phyloP scores from a whole-genome alignment of 1,284 basidiomycete genomes.

The Porogramme epimiltina region DNA sequence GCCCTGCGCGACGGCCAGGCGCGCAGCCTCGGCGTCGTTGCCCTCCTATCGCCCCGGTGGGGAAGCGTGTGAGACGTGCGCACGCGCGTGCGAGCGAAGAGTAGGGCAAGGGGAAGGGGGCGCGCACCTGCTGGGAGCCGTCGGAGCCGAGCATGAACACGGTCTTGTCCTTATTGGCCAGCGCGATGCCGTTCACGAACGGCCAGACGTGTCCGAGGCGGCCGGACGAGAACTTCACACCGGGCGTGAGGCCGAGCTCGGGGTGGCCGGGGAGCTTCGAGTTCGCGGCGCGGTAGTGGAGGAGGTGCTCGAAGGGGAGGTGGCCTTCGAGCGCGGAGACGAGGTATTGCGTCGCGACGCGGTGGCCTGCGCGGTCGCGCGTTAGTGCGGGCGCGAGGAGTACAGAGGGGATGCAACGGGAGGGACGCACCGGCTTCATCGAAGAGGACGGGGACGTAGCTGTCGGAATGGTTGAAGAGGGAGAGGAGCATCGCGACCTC shows the following conservation, averaged over 20 bases:
- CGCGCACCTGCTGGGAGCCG: constrained; percentile 69
- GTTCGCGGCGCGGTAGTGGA: constrained; percentile 83
- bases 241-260: constrained; percentile 82
- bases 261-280: constrained; percentile 86
- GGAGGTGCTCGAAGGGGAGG: constrained; percentile 71
- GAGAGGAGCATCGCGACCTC: constrained; percentile 77
- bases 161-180: constrained; percentile 76
- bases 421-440: constrained; percentile 67
- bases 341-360: constrained; percentile 86
- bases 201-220: constrained; percentile 86
- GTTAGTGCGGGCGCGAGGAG: too few relatives aligned
- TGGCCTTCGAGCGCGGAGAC: constrained; percentile 75
- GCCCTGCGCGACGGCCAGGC: constrained; percentile 78
- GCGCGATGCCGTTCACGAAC: constrained; percentile 77
- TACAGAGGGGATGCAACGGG: too few relatives aligned
- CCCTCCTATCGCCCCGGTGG: constrained; percentile 60
- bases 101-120: neutral
- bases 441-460: constrained; percentile 67
- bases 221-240: constrained; percentile 86
- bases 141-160: constrained; percentile 85
- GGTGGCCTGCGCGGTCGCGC: constrained; percentile 60
- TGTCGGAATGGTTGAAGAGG: constrained; percentile 66
- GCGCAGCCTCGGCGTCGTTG: constrained; percentile 85
- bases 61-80: neutral
- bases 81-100: constrained; percentile 8